phyloP scores from a whole-genome alignment of 768 basidiomycete genomes.

The Pleurotus djamor region DNA sequence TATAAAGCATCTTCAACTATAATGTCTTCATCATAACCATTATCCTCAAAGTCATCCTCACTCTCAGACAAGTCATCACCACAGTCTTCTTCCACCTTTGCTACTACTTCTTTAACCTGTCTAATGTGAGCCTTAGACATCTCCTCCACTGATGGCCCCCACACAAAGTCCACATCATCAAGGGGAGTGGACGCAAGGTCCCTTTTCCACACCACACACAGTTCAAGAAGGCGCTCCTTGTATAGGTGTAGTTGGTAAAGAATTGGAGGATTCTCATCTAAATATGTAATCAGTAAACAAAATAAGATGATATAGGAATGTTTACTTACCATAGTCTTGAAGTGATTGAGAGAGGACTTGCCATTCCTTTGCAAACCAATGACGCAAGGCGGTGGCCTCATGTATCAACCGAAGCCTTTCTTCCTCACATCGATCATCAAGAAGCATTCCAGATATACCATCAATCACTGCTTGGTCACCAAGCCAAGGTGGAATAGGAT shows the following conservation, averaged over 20 bases:
- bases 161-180: not conserved
- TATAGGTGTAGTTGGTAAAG: not conserved
- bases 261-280: not conserved
- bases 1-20: no score
- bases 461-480: constrained; percentile 18
- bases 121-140: not conserved
- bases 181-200: not conserved
- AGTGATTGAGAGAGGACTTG: not conserved
- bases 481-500: constrained; percentile 21
- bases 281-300: not conserved
- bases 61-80: not conserved
- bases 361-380: not conserved
- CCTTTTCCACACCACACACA: not conserved
- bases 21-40: not conserved
- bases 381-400: not conserved
- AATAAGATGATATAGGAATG: not conserved
- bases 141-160: not conserved
- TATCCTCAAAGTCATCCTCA: not conserved
- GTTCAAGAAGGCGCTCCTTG: not conserved
- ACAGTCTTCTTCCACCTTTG: not conserved
- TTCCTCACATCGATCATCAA: constrained; percentile 21
- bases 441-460: constrained; percentile 26
- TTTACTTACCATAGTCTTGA: not conserved
- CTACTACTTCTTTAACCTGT: not conserved
- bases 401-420: constrained; percentile 13